phyloP scores from a whole-genome alignment of 768 basidiomycete genomes.

The Mrakia frigida region DNA sequence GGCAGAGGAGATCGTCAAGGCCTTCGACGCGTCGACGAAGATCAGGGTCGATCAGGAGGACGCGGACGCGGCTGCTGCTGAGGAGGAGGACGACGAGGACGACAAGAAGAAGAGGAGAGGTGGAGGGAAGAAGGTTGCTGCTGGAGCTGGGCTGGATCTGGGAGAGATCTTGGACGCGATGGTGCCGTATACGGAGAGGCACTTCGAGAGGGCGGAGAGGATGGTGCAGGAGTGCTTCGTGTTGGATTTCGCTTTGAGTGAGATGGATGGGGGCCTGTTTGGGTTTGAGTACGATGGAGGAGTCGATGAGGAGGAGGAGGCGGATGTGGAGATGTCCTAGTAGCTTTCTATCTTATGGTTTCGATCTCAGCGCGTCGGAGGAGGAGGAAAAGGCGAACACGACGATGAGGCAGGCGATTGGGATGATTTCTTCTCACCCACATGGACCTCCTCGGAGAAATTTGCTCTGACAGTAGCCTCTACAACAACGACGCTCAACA shows the following conservation, averaged over 20 bases:
- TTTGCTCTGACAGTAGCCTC: too few species aligned
- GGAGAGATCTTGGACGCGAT: constrained; percentile 77
- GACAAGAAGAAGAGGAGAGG: constrained; percentile 29
- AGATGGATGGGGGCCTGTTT: constrained; percentile 33
- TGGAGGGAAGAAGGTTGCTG: constrained; percentile 42
- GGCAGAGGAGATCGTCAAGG: constrained; percentile 65
- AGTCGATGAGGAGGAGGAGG: constrained; percentile 21
- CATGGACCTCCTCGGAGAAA: too few species aligned
- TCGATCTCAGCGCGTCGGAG: too few species aligned
- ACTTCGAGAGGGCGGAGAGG: constrained; percentile 75
- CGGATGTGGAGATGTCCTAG: constrained; percentile 13
- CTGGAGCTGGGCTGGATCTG: constrained; percentile 40
- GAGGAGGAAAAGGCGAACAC: too few species aligned
- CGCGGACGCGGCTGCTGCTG: constrained; percentile 28
- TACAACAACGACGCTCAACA: too few species aligned
- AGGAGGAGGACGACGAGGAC: constrained; percentile 32
- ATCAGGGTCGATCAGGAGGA: constrained; percentile 26
- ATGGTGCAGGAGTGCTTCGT: constrained; percentile 93
- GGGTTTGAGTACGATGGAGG: constrained; percentile 11
- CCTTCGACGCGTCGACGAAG: constrained; percentile 49
- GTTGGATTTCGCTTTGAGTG: constrained; percentile 57
- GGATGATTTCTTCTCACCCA: too few species aligned
- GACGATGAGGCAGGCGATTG: too few species aligned
- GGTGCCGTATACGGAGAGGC: constrained; percentile 91
- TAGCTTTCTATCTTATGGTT: background rate